Evolutionary conservation across 2,329 filamentous ascomycete species (phyloP).

Genomic region (Trichophyton benhamiae): DNA sequence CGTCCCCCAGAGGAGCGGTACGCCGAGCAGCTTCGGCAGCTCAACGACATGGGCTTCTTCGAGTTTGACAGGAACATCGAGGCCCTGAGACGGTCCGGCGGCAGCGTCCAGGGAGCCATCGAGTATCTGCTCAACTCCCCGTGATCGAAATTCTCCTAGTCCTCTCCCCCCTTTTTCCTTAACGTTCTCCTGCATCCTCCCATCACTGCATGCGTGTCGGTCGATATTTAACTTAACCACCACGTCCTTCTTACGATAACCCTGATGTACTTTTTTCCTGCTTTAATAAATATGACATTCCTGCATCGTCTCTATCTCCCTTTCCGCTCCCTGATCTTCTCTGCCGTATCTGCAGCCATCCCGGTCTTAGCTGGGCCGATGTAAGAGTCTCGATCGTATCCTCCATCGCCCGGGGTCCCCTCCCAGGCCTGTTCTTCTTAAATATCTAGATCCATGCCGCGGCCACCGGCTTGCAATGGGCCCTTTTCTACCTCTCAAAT

Average conservation of each 20-base stretch:
- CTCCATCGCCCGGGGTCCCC: neutral
- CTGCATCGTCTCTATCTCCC: neutral
- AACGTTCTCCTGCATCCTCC: neutral
- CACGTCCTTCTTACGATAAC: neutral
- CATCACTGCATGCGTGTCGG: neutral
- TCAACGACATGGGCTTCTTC: slow-evolving; percentile 98
- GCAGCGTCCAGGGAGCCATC: slow-evolving; percentile 73
- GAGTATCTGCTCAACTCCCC: slow-evolving; percentile 30
- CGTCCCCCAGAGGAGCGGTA: slow-evolving; percentile 90
- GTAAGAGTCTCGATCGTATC: neutral
- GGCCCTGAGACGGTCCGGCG: slow-evolving; percentile 75
- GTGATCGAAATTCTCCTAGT: slow-evolving; percentile 8
- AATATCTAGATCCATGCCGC: too few relatives aligned
- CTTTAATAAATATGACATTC: neutral
- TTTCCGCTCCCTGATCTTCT: neutral
- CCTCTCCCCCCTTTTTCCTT: neutral
- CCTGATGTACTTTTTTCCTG: neutral
- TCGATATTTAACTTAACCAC: neutral
- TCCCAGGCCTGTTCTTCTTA: neutral
- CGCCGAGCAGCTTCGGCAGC: slow-evolving; percentile 73
- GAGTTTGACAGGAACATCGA: slow-evolving; percentile 91
- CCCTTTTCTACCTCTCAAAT: too few relatives aligned
- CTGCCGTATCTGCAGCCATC: neutral
- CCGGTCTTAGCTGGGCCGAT: neutral
- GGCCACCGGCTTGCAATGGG: too few relatives aligned